phyloP scores from a whole-genome alignment of 441 rosid species.

The Erysimum pusillum region DNA sequence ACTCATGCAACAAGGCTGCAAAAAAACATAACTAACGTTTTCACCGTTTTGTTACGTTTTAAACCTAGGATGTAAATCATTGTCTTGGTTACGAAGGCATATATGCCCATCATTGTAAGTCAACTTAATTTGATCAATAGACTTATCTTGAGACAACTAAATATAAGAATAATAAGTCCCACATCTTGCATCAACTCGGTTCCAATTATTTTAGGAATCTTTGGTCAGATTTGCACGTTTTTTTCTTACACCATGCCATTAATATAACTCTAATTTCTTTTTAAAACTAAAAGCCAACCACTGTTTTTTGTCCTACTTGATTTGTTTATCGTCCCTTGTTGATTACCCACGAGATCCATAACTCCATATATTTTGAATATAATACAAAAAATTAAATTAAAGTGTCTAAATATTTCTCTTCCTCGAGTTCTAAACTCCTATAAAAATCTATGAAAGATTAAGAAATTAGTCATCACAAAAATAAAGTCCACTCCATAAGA shows the following conservation, averaged over 20 bases:
- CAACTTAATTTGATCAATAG: background rate
- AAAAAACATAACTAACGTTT: no score
- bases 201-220: slow-evolving; percentile 1
- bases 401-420: background rate
- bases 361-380: background rate
- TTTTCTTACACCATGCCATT: background rate
- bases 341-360: slow-evolving; percentile 11
- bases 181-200: slow-evolving; percentile 5
- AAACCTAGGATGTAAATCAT: no score
- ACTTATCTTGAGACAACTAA: background rate
- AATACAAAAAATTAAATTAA: no score
- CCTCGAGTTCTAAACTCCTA: background rate
- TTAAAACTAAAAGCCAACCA: background rate
- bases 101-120: background rate
- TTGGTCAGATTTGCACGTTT: slow-evolving; percentile 23
- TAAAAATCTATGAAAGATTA: background rate
- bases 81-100: background rate
- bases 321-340: background rate
- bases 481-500: background rate
- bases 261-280: background rate
- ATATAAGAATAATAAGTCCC: background rate
- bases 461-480: background rate
- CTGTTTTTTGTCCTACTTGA: slow-evolving; percentile 10
- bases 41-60: background rate
- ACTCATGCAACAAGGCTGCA: no score